A percentile compares a stretch with the other conserved stretches of the same genome.
These are phyloP conservation scores for Cladosporium sp. DNA, from an alignment of 2,329 filamentous ascomycete genomes.

Conservation along the genomic window DNA sequence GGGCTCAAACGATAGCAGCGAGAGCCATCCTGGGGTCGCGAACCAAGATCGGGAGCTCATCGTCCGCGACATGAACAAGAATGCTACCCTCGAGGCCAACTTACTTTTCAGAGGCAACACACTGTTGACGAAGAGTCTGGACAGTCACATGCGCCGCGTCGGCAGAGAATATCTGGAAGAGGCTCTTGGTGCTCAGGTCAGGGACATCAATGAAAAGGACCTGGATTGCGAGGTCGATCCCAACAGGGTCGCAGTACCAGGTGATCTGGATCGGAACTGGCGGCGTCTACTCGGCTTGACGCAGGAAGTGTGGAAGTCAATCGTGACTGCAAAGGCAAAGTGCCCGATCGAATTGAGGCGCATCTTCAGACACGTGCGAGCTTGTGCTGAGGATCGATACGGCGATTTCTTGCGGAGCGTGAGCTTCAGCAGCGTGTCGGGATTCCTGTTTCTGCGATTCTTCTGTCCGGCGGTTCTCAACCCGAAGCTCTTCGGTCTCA, in stretches of 20 bases:
- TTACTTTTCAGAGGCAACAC: slow-evolving; percentile 93
- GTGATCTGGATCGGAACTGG: slow-evolving; percentile 82
- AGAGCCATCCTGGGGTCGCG: slow-evolving; percentile 33
- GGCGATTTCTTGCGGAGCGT: slow-evolving; percentile 87
- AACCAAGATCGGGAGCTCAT: slow-evolving; percentile 61
- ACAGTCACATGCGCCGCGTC: slow-evolving; percentile 90
- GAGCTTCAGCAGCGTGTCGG: slow-evolving; percentile 88
- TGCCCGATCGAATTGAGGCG: slow-evolving; percentile 76
- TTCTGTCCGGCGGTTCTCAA: slow-evolving; percentile 96
- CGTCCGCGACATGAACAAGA: slow-evolving; percentile 71
- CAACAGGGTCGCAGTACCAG: slow-evolving; percentile 58
- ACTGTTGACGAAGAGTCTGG: slow-evolving; percentile 83
- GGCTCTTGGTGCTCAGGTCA: slow-evolving; percentile 74
- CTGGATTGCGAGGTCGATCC: slow-evolving; percentile 94
- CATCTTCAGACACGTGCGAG: slow-evolving; percentile 84
- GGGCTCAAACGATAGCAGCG: slow-evolving; percentile 63
- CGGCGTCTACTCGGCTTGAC: slow-evolving; percentile 67
- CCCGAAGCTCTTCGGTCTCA: slow-evolving; percentile 82
- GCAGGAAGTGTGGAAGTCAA: slow-evolving; percentile 77
- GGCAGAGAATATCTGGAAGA: slow-evolving; percentile 91
- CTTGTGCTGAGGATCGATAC: slow-evolving; percentile 89
- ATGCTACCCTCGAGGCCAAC: slow-evolving; percentile 80
- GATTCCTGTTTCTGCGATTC: slow-evolving; percentile 89
- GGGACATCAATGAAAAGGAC: slow-evolving; percentile 84
- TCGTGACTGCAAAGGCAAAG: slow-evolving; percentile 64